A percentile compares a stretch with the other conserved stretches of the same genome.
These are phyloP conservation scores for Zoysia pacifica DNA, from an alignment of 176 grass and related monocot species.

Conservation along the genomic window DNA sequence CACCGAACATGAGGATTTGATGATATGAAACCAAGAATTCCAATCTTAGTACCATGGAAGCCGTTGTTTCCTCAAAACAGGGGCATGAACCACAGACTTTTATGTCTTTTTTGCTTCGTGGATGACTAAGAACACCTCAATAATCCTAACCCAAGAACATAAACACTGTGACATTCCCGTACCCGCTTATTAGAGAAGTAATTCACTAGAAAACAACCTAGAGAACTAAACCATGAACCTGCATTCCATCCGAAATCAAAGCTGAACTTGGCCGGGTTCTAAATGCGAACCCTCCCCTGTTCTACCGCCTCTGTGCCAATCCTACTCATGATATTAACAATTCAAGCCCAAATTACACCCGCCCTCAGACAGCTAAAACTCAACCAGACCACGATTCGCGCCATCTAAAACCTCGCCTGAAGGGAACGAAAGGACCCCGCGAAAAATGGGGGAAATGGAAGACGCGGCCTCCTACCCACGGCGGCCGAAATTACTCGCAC, in stretches of 20 bases:
- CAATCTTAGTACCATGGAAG: neutral
- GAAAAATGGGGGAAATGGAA: neutral
- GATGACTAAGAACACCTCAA: neutral
- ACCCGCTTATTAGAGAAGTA: neutral
- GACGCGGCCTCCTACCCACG: neutral
- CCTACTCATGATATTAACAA: neutral
- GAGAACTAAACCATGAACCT: neutral
- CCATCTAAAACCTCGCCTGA: neutral
- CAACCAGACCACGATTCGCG: conserved; percentile 3
- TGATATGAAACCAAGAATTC: neutral
- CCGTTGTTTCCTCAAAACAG: neutral
- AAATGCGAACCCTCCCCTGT: conserved; percentile 19
- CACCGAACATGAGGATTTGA: neutral
- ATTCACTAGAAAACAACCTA: neutral
- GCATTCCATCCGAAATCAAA: conserved; percentile 23
- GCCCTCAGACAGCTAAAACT: neutral
- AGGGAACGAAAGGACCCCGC: neutral
- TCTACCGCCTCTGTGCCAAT: neutral
- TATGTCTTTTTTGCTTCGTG: neutral
- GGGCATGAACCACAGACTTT: neutral
- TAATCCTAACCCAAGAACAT: conserved; percentile 12
- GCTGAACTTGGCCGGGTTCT: neutral
- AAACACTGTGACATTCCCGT: neutral
- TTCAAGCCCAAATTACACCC: neutral
- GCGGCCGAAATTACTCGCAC: neutral